Evolutionary conservation across 495 filamentous ascomycete genomes (phyloP).

Genomic region (Clohesyomyces aquaticus): DNA sequence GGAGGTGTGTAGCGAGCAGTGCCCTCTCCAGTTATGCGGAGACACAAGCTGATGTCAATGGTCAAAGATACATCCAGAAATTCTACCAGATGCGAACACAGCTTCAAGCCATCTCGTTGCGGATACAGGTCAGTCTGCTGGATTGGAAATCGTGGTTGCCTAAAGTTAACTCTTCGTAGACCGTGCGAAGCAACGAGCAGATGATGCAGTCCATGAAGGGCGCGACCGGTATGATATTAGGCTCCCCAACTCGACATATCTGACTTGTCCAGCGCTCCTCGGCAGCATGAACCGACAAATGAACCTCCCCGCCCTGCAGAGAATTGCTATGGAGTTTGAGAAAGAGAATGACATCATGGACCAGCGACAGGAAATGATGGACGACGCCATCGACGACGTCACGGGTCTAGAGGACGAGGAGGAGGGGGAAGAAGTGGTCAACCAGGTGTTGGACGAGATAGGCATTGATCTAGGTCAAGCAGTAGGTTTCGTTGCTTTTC

Average conservation of each 20-base stretch:
- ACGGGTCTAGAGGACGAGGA: slow-evolving; percentile 89
- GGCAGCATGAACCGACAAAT: slow-evolving; percentile 96
- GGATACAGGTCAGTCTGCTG: slow-evolving; percentile 74
- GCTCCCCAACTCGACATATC: neutral
- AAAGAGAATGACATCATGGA: slow-evolving; percentile 99
- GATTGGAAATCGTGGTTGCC: neutral
- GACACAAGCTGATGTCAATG: neutral
- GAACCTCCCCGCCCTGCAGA: slow-evolving; percentile 92
- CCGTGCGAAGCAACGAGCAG: slow-evolving; percentile 95
- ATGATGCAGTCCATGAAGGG: slow-evolving; percentile 99
- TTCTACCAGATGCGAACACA: slow-evolving; percentile 98
- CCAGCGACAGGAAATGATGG: slow-evolving; percentile 99
- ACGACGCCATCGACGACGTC: slow-evolving; percentile 98
- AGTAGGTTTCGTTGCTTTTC: slow-evolving; percentile 59
- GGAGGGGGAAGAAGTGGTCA: slow-evolving; percentile 93
- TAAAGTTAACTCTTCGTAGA: slow-evolving; percentile 55
- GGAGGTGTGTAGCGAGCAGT: slow-evolving; percentile 48
- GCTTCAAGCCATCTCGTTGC: slow-evolving; percentile 89
- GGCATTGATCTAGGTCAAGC: slow-evolving; percentile 87
- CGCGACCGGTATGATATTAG: slow-evolving; percentile 61
- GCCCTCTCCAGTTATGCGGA: neutral
- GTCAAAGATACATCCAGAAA: slow-evolving; percentile 86
- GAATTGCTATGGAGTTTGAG: slow-evolving; percentile 99
- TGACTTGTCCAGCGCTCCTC: slow-evolving; percentile 59
- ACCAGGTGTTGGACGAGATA: slow-evolving; percentile 94